Percentiles rank a stretch among this genome's conserved stretches.
These are phyloP conservation scores for Aspergillus sclerotioniger DNA, from an alignment of 495 filamentous ascomycete species.

Conservation along the genomic window DNA sequence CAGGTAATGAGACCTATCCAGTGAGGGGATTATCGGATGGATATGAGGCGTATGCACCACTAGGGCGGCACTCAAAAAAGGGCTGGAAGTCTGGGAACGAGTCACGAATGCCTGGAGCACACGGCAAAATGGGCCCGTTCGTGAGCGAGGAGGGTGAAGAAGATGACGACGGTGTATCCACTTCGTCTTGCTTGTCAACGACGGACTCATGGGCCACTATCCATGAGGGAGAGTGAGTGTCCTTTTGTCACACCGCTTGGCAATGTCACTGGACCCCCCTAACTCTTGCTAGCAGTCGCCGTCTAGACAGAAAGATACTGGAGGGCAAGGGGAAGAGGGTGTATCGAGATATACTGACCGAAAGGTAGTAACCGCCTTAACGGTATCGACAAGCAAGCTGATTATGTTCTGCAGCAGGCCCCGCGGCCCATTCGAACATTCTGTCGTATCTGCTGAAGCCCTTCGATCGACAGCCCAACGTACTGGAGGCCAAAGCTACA, in stretches of 20 bases:
- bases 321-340: background rate
- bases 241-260: background rate
- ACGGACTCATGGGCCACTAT: constrained; percentile 24
- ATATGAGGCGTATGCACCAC: constrained; percentile 7
- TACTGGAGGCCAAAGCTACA: background rate
- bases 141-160: constrained; percentile 5
- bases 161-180: constrained; percentile 13
- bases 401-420: background rate
- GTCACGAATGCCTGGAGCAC: background rate
- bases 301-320: background rate
- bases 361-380: background rate
- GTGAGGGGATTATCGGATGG: background rate
- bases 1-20: background rate
- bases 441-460: background rate
- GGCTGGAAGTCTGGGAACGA: background rate
- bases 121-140: background rate
- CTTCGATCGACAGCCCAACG: background rate
- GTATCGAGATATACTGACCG: background rate
- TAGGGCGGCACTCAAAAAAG: constrained; percentile 12
- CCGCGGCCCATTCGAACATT: background rate
- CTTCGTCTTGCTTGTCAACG: constrained; percentile 19
- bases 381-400: background rate
- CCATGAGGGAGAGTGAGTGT: constrained; percentile 19
- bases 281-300: background rate
- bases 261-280: background rate